A percentile compares a stretch with the other conserved stretches of the same genome.
Conservation (phyloP, 306 rosid genomes). For the Cucumis sativus region DNA sequence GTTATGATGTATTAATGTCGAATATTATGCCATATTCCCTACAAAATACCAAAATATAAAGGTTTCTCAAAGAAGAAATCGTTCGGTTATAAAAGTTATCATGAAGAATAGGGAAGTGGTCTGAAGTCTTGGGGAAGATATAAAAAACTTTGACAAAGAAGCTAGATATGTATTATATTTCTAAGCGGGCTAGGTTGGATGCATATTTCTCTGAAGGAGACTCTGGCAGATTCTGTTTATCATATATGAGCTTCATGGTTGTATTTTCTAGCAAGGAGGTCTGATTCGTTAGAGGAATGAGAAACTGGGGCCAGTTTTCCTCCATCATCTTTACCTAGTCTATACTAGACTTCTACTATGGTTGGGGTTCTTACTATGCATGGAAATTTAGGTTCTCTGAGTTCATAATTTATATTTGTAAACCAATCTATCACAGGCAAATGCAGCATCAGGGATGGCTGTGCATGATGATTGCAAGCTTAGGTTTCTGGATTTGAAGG, state of each 20-base stretch:
- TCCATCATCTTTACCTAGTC: not conserved
- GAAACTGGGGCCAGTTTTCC: not conserved
- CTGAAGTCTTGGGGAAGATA: not conserved
- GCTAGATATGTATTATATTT: not conserved
- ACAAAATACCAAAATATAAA: not conserved
- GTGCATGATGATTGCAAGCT: slow-evolving; percentile 44
- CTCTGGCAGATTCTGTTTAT: not conserved
- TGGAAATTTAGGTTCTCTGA: not conserved
- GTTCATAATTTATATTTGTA: not conserved
- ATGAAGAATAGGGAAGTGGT: not conserved
- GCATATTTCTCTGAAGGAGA: not conserved
- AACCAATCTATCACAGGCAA: slow-evolving; percentile 20
- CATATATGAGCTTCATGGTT: not conserved
- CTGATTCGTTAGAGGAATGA: not conserved
- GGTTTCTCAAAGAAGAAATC: not conserved
- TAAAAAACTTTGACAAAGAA: not conserved
- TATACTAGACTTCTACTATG: not conserved
- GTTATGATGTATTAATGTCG: not conserved
- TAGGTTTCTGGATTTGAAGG: slow-evolving; percentile 35
- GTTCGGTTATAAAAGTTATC: not conserved
- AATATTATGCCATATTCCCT: not conserved
- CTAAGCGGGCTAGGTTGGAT: not conserved
- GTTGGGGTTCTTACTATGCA: not conserved
- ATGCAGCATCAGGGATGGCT: slow-evolving; percentile 48
- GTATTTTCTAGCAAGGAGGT: not conserved